These are phyloP conservation scores for Aureobasidium mangrovei DNA, from an alignment of 2,329 filamentous ascomycete species.

Conservation along the genomic window DNA sequence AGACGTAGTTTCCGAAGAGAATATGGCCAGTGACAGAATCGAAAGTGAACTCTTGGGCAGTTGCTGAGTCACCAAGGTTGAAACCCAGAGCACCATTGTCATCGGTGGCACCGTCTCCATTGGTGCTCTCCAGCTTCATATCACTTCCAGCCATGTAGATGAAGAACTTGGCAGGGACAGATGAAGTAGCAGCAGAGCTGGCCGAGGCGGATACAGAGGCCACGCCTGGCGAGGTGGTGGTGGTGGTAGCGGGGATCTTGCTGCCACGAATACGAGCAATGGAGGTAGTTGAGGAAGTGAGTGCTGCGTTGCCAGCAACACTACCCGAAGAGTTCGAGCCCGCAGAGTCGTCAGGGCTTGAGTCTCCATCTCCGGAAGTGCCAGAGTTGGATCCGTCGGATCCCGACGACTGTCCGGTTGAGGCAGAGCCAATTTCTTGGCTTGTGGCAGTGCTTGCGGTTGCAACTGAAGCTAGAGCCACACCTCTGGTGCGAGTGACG, in stretches of 20 bases:
- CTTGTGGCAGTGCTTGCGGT: background rate
- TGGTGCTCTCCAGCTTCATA: background rate
- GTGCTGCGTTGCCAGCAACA: background rate
- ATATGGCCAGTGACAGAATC: background rate
- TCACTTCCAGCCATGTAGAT: background rate
- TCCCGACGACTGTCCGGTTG: background rate
- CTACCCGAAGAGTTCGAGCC: too few species aligned
- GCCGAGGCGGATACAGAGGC: background rate
- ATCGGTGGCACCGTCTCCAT: background rate
- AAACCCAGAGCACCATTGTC: constrained; percentile 1
- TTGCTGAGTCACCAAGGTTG: background rate
- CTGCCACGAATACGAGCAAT: background rate
- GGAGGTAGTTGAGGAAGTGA: background rate
- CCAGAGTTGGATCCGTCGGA: background rate
- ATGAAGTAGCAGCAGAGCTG: background rate
- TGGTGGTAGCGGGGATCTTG: background rate
- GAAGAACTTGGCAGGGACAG: background rate
- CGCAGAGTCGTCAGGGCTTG: too few species aligned
- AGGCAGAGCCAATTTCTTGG: background rate
- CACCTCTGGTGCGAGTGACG: background rate
- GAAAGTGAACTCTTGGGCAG: background rate
- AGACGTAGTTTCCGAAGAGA: background rate
- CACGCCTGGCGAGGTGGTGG: background rate
- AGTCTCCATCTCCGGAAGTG: background rate
- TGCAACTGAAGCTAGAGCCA: background rate